Evolutionary conservation across 345 rosid genomes (phyloP), one percentile per base, ranked within the genome.

Genomic region (Adansonia digitata): DNA sequence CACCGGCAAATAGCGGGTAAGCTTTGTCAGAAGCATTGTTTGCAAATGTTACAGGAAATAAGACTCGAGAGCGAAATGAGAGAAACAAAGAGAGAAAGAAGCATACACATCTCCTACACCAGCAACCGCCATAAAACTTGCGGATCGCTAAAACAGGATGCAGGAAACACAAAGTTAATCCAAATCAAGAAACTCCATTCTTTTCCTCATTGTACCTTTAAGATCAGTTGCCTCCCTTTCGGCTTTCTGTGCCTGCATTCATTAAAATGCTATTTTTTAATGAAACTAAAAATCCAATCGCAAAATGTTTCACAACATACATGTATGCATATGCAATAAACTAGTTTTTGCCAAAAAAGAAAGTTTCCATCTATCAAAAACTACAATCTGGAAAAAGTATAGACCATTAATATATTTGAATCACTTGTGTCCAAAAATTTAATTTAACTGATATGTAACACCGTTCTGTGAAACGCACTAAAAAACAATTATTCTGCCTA

Each of bases 141-240:
- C 62, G 76, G 82, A 79, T 85, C 74, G 62, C 74, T 67, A 77
- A 74, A 51, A 53, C 13, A 49, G 67, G 78, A 74, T 60, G 77
- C 77, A 73, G 71, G 26, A 73, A 29, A 1, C 46, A 60, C 42
- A 69, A n/a, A 13, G 62, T 83, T 91, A 95, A 65, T 95, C 99
- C 75, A 95, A 78, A 85, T 93, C 98, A 71, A 93, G 93, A 76
- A 95, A 95, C 87, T 95, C 99, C 99, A 95, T 95, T 85, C 98
- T 88, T 82, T 88, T 93, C 91, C 99, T 87, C 96, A 95, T 91
- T 27, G 97, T 84, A 71, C 99, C 98, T 80, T 90, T 89, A 4
- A 95, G 91, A 80, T 91, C 98, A 17, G 91, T 80, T 5, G 98
- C 97, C 42, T 93, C 97, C 83, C 93, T 91, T 86, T 95, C 98